Percentiles rank a stretch among this genome's conserved stretches.
phyloP scores from a whole-genome alignment of 1,139 yeast species.

The Geotrichum candidum region DNA sequence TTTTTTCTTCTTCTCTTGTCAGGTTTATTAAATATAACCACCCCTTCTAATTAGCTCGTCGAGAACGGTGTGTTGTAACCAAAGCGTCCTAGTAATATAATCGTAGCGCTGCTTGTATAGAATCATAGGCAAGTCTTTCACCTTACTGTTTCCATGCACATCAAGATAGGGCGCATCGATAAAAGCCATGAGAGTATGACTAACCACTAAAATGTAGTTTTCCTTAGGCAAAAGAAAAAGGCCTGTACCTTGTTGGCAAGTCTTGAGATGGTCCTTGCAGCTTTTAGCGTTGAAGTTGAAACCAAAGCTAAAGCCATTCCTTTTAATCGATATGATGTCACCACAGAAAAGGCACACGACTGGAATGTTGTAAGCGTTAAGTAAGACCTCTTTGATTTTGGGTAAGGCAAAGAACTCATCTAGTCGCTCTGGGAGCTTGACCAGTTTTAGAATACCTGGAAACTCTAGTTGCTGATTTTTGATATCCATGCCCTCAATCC shows the following conservation, averaged over 20 bases:
- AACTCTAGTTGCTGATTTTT: conserved; percentile 41
- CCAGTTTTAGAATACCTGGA: conserved; percentile 58
- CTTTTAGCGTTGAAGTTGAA: conserved; percentile 44
- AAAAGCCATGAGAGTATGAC: conserved; percentile 70
- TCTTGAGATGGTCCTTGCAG: conserved; percentile 34
- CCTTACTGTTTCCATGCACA: conserved; percentile 81
- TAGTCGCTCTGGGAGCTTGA: conserved; percentile 56
- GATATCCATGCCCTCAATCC: not conserved
- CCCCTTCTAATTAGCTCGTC: not conserved
- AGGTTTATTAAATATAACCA: not conserved
- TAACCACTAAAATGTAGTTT: conserved; percentile 56
- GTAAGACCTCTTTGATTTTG: conserved; percentile 31
- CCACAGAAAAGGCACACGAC: conserved; percentile 88
- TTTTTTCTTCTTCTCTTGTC: too few species aligned
- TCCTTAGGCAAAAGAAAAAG: conserved; percentile 73
- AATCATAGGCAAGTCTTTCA: conserved; percentile 67
- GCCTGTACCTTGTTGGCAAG: conserved; percentile 43
- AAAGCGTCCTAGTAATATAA: conserved; percentile 56
- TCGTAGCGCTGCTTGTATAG: conserved; percentile 61
- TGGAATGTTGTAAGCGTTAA: conserved; percentile 45
- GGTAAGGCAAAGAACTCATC: conserved; percentile 52
- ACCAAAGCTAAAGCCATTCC: conserved; percentile 35
- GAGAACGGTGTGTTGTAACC: conserved; percentile 57
- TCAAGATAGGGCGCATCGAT: conserved; percentile 80
- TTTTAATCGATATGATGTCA: conserved; percentile 57